A percentile compares a stretch with the other conserved stretches of the same genome.
phyloP scores from a whole-genome alignment of 202 grass and related monocot genomes.

The Zoysia matrella region DNA sequence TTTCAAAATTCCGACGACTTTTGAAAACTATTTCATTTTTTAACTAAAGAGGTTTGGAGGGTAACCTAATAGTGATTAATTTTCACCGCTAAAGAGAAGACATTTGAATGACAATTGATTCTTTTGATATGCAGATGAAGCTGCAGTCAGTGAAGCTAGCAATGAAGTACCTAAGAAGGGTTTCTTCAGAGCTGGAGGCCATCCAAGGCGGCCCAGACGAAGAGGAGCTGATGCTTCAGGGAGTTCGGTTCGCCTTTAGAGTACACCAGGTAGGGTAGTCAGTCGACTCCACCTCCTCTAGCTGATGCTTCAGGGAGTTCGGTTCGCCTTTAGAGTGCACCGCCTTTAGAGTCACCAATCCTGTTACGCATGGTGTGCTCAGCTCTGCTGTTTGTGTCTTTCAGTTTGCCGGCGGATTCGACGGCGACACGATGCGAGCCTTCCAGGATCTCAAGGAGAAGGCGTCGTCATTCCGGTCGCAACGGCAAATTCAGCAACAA shows the following conservation, averaged over 20 bases:
- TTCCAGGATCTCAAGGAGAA: constrained; percentile 96
- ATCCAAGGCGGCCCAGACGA: constrained; percentile 72
- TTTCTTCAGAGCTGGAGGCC: constrained; percentile 85
- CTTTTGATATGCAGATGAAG: constrained; percentile 66
- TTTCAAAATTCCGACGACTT: too few relatives aligned
- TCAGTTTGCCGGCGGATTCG: constrained; percentile 95
- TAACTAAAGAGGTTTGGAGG: too few relatives aligned
- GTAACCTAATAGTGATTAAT: too few relatives aligned
- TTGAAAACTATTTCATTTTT: too few relatives aligned
- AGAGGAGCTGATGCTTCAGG: constrained; percentile 91
- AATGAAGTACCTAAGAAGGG: constrained; percentile 85
- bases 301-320: too few relatives aligned
- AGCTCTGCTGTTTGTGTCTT: not conserved
- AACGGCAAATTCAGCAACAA: constrained; percentile 45
- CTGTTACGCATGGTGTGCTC: not conserved
- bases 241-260: constrained; percentile 89
- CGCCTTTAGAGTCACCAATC: too few relatives aligned
- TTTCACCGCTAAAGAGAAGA: not conserved
- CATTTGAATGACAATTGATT: not conserved
- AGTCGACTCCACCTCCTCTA: not conserved
- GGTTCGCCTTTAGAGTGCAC: too few relatives aligned
- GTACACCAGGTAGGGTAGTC: constrained; percentile 75
- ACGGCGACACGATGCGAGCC: constrained; percentile 86
- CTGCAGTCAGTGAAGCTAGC: constrained; percentile 86
- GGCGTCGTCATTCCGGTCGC: constrained; percentile 58